Conservation (phyloP, 2,329 filamentous ascomycete species). For the Diplocarpon mali region DNA sequence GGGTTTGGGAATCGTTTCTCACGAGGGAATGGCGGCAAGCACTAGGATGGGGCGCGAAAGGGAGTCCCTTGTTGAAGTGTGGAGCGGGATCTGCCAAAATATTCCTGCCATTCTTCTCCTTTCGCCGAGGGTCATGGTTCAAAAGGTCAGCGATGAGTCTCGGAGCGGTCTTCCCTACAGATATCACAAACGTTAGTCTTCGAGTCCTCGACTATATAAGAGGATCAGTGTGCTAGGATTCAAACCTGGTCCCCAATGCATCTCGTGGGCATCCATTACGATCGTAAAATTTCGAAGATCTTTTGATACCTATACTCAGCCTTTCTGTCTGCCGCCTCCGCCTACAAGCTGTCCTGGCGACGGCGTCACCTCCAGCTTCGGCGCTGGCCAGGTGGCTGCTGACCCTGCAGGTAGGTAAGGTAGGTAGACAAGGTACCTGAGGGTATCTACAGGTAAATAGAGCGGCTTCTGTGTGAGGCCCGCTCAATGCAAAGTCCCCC, state of each 20-base stretch:
- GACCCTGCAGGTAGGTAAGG: not conserved
- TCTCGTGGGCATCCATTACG: not conserved
- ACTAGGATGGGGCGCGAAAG: constrained; percentile 13
- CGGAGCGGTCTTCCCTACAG: constrained; percentile 39
- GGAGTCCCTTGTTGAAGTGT: constrained; percentile 29
- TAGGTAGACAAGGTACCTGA: too few relatives aligned
- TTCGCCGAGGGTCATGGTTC: constrained; percentile 32
- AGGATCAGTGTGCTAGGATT: not conserved
- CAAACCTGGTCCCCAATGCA: constrained; percentile 14
- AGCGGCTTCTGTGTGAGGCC: too few relatives aligned
- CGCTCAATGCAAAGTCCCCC: too few relatives aligned
- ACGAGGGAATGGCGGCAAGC: constrained; percentile 48
- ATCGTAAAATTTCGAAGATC: not conserved
- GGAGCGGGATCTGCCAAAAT: constrained; percentile 47
- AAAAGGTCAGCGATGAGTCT: constrained; percentile 35
- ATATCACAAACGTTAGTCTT: constrained; percentile 9
- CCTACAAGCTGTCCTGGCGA: not conserved
- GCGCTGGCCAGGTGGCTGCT: not conserved
- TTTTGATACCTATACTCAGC: not conserved
- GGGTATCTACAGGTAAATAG: too few relatives aligned
- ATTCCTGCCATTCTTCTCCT: constrained; percentile 28
- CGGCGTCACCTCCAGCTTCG: not conserved
- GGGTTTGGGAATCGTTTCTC: constrained; percentile 43
- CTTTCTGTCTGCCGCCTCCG: not conserved
- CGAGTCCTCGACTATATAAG: not conserved